phyloP scores from a whole-genome alignment of 768 basidiomycete species.

The Mycena pura region DNA sequence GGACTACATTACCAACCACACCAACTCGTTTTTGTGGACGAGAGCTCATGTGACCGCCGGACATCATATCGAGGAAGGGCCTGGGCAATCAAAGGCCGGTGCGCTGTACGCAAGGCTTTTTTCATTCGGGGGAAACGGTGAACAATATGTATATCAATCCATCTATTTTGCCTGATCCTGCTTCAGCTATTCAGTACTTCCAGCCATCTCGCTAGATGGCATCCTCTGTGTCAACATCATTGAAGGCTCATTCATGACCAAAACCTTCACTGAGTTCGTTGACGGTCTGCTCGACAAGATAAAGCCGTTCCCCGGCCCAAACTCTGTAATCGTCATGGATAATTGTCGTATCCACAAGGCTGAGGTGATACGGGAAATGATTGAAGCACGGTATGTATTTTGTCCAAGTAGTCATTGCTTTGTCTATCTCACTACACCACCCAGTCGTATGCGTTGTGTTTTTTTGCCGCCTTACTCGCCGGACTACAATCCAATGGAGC shows the following conservation, averaged over 20 bases:
- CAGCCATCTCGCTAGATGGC: conserved; percentile 43
- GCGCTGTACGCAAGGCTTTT: conserved; percentile 29
- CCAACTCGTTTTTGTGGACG: conserved; percentile 40
- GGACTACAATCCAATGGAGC: conserved; percentile 46
- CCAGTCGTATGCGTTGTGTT: conserved; percentile 27
- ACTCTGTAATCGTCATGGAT: conserved; percentile 48
- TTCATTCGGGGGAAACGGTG: conserved; percentile 37
- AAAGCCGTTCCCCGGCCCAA: conserved; percentile 42
- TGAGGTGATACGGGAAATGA: conserved; percentile 31
- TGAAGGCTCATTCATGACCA: conserved; percentile 36
- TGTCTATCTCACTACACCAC: not conserved
- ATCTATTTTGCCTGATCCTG: too few relatives aligned
- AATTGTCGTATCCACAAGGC: conserved; percentile 44
- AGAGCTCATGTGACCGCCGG: conserved; percentile 35
- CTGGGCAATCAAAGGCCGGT: conserved; percentile 32
- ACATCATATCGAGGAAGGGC: conserved; percentile 32
- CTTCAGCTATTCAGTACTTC: conserved; percentile 42
- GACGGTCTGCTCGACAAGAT: conserved; percentile 40
- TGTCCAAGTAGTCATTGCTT: not conserved
- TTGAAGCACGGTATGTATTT: conserved; percentile 36
- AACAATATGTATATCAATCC: not conserved
- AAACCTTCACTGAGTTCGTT: conserved; percentile 39
- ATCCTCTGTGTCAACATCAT: conserved; percentile 37
- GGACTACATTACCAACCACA: conserved; percentile 23
- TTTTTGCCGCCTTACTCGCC: conserved; percentile 47